Base-by-base conservation (phyloP, 139 green algal genomes). In the Coelastrella sp. region DNA sequence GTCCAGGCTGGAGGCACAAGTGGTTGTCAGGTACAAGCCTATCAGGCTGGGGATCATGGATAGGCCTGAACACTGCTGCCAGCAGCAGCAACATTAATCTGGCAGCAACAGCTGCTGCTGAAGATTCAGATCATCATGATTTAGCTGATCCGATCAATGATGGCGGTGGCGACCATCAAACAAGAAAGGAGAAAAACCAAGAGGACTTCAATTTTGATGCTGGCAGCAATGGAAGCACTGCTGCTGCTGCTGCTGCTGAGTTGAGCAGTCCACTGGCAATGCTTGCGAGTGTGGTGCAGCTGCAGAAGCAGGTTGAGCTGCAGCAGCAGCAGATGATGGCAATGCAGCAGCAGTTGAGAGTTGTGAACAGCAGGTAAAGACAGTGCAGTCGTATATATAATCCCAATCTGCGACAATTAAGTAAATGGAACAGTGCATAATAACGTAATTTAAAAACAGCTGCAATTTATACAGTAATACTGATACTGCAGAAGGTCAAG, bases 341-440 rank as follows among this genome's bases (percentile, higher is more conserved):
- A 14, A 14, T 87, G 63, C 82, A 87, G 25, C 63, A 87, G 82
- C 61, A 87, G 82, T 27, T 87, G 19, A 24, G 24, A 7, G 24
- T 12, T 27, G 8, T 61, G 8, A 65, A 20, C 10, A 78, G n/a
- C 27, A 83, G 78, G 78, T 83, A 49, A 25, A 49, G 22, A 1
- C 15, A 9, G 25, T 15, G 24, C 5, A 59, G 20, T 25, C 4
- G 11, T 4, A 4, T 78, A 4, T 78, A 7, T 25, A 9, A 27
- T 25, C 17, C 22, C 22, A 3, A 3, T 25, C 20, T 25, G n/a
- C 10, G 12, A 20, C 74, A 8, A 11, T 25, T 59, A 19, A 24
- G n/a, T 59, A 19, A 24, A 6, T 20, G 25, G n/a, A 81, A 81
- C 14, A 58, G 1, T 81, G 24, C 74, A 57, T 20, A 78, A 35